These are phyloP conservation scores for Rhodotorula kratochvilovae DNA, from an alignment of 768 basidiomycete species.

Conservation along the genomic window DNA sequence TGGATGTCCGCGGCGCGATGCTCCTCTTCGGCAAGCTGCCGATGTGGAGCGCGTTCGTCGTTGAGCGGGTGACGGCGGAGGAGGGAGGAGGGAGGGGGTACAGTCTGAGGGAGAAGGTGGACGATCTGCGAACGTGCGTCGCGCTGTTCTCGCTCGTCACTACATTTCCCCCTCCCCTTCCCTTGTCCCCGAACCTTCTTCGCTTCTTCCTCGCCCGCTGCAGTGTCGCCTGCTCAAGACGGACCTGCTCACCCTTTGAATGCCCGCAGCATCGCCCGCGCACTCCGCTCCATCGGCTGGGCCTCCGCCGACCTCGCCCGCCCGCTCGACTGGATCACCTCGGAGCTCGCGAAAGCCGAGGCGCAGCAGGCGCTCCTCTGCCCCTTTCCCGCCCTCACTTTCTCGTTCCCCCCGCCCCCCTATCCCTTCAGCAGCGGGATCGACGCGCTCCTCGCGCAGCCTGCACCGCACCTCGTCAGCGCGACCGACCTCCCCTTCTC, in stretches of 20 bases:
- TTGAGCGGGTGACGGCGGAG: background rate
- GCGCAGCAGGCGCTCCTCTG: background rate
- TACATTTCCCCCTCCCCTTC: background rate
- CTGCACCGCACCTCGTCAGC: background rate
- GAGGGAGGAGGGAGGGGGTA: background rate
- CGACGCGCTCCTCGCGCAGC: background rate
- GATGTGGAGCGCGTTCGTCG: background rate
- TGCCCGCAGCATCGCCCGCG: background rate
- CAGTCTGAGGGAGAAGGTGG: background rate
- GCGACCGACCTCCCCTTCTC: too few relatives aligned
- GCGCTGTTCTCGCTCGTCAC: background rate
- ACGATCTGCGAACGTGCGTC: background rate
- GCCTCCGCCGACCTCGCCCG: background rate
- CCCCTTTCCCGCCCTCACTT: too few relatives aligned
- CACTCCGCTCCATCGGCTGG: constrained; percentile 11
- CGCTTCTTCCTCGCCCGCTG: too few relatives aligned
- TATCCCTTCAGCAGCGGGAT: too few relatives aligned
- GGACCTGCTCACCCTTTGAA: background rate
- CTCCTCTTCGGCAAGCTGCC: background rate
- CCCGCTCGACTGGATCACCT: background rate
- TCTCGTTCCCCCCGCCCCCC: too few relatives aligned
- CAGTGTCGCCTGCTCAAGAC: too few relatives aligned
- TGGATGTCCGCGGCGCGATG: background rate
- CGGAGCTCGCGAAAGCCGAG: background rate
- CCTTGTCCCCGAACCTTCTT: too few relatives aligned